Conservation (phyloP, 2,329 filamentous ascomycete species). For the Aplosporella prunicola region DNA sequence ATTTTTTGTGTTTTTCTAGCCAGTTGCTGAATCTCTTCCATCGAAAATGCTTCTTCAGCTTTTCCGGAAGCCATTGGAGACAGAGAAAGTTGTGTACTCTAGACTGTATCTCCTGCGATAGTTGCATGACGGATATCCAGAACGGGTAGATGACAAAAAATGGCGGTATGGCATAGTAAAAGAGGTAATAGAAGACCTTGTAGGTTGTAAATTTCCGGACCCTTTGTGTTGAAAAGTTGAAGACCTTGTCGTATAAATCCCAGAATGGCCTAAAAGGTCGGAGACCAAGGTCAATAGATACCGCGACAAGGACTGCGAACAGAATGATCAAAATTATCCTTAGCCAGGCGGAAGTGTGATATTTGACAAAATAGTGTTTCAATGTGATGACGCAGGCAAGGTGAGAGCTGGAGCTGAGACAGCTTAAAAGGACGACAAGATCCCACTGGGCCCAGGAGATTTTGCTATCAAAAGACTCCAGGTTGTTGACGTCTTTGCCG, state of each 20-base stretch:
- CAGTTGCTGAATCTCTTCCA: not conserved
- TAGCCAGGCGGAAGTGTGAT: constrained; percentile 21
- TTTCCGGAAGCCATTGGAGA: no score
- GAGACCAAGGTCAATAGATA: constrained; percentile 21
- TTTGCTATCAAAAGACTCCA: no score
- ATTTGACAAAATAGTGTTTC: constrained; percentile 22
- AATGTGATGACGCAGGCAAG: constrained; percentile 24
- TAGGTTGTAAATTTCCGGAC: no score
- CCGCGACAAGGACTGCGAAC: constrained; percentile 21
- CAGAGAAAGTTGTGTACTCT: no score
- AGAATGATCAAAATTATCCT: constrained; percentile 20
- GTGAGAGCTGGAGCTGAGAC: constrained; percentile 22
- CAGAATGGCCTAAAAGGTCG: not conserved
- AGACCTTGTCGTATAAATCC: not conserved
- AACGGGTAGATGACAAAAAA: constrained; percentile 2
- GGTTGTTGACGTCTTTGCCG: not conserved
- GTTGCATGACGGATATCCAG: constrained; percentile 5
- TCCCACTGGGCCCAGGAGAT: not conserved
- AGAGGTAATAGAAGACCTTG: no score
- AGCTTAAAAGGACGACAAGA: constrained; percentile 23
- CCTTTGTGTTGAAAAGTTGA: not conserved
- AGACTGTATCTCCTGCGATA: no score
- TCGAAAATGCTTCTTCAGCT: no score
- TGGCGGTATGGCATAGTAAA: no score
- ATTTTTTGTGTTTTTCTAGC: not conserved